These are phyloP conservation scores for Penicillium parvum DNA, from an alignment of 495 filamentous ascomycete species.

Conservation along the genomic window DNA sequence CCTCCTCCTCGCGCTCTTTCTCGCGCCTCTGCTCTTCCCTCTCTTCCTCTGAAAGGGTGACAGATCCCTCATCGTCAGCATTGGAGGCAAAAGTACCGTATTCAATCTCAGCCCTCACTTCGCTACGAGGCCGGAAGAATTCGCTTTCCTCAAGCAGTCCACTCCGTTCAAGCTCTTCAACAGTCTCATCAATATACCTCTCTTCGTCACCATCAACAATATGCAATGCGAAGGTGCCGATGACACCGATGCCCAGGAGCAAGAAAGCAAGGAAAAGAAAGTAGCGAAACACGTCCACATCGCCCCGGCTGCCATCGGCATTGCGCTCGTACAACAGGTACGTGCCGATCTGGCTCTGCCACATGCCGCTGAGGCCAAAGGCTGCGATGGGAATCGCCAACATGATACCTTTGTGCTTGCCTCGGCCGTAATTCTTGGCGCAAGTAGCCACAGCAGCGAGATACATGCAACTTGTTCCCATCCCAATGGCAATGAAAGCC, in stretches of 20 bases:
- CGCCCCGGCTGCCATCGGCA: slow-evolving; percentile 60
- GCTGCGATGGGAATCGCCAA: slow-evolving; percentile 86
- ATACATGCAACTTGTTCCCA: slow-evolving; percentile 84
- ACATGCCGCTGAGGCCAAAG: slow-evolving; percentile 91
- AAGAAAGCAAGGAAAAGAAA: slow-evolving; percentile 75
- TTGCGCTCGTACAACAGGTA: slow-evolving; percentile 64
- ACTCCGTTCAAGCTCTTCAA: slow-evolving; percentile 79
- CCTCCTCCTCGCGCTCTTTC: slow-evolving; percentile 56
- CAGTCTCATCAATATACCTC: slow-evolving; percentile 79
- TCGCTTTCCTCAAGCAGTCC: slow-evolving; percentile 71
- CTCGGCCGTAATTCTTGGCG: slow-evolving; percentile 92
- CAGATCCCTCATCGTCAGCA: slow-evolving; percentile 26
- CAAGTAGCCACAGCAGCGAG: slow-evolving; percentile 83
- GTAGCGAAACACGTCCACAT: slow-evolving; percentile 80
- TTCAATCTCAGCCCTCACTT: slow-evolving; percentile 29
- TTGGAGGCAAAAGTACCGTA: slow-evolving; percentile 51
- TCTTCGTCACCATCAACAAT: slow-evolving; percentile 59
- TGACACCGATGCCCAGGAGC: slow-evolving; percentile 61
- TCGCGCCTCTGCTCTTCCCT: slow-evolving; percentile 44
- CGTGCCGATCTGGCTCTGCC: slow-evolving; percentile 85
- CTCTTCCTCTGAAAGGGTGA: slow-evolving; percentile 42
- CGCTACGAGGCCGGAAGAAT: slow-evolving; percentile 49
- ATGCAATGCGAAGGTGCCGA: slow-evolving; percentile 67
- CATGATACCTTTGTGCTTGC: slow-evolving; percentile 82
- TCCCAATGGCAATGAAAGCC: slow-evolving; percentile 75